A percentile compares a stretch with the other conserved stretches of the same genome.
Evolutionary conservation across 1,284 basidiomycete genomes (phyloP).

Genomic region (Retiboletus flavoniger): DNA sequence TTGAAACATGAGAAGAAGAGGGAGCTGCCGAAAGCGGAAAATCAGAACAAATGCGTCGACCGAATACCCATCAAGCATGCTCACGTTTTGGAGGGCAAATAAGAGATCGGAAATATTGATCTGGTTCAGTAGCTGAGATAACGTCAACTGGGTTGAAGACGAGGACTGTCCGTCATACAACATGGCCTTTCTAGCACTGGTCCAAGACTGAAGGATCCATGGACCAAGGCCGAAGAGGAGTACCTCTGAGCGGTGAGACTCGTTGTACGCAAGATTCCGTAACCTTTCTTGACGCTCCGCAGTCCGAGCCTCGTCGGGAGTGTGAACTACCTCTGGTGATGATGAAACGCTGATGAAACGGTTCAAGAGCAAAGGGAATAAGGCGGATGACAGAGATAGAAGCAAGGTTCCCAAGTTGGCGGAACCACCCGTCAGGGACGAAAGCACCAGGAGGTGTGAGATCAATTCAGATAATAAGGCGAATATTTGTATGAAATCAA

Average conservation of each 20-base stretch:
- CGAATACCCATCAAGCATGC: conserved; percentile 24
- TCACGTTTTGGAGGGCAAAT: conserved; percentile 65
- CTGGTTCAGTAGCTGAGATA: conserved; percentile 47
- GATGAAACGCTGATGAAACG: conserved; percentile 44
- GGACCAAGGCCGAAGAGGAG: conserved; percentile 76
- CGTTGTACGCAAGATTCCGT: conserved; percentile 68
- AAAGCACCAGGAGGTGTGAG: conserved; percentile 66
- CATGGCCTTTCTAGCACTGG: conserved; percentile 56
- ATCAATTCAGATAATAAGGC: conserved; percentile 66
- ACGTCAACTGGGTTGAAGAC: conserved; percentile 40
- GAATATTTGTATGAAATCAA: conserved; percentile 73
- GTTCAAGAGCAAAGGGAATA: conserved; percentile 54
- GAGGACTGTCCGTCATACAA: conserved; percentile 53
- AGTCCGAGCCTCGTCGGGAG: conserved; percentile 54
- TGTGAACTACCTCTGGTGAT: conserved; percentile 46
- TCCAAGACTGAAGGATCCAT: conserved; percentile 79
- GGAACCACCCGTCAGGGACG: conserved; percentile 61
- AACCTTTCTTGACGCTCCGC: conserved; percentile 70
- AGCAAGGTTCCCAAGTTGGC: conserved; percentile 56
- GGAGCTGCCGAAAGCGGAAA: conserved; percentile 50
- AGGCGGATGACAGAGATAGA: conserved; percentile 57
- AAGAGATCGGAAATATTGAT: conserved; percentile 63
- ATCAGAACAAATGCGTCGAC: conserved; percentile 10
- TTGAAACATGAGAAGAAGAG: conserved; percentile 67
- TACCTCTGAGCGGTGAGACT: conserved; percentile 70